These are phyloP conservation scores for Trichocladium uniseriatum DNA, from an alignment of 495 filamentous ascomycete species.

Conservation along the genomic window DNA sequence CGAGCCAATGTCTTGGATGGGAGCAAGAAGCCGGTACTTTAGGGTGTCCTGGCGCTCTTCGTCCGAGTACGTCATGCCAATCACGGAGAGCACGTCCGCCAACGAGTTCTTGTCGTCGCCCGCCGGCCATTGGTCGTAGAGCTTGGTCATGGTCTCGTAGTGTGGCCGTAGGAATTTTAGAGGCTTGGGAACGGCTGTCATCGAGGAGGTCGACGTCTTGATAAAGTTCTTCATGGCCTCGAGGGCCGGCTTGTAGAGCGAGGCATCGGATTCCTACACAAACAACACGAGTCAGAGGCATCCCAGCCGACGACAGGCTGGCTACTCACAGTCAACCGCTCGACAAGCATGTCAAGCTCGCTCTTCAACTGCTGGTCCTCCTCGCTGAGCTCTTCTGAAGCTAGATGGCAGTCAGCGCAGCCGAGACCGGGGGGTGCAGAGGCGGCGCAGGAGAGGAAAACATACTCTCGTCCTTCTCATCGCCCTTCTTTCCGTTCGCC, in stretches of 20 bases:
- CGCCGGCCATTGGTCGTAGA: conserved; percentile 80
- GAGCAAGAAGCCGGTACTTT: conserved; percentile 85
- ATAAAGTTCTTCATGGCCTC: conserved; percentile 95
- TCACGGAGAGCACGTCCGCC: conserved; percentile 91
- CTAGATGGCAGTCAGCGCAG: conserved; percentile 19
- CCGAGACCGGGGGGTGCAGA: conserved; percentile 6
- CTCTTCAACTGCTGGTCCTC: conserved; percentile 97
- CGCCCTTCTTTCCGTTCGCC: conserved; percentile 66
- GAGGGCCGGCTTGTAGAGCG: conserved; percentile 83
- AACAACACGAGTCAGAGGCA: conserved; percentile 8
- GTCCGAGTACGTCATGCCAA: conserved; percentile 98
- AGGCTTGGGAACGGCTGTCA: conserved; percentile 98
- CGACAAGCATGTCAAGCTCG: conserved; percentile 97
- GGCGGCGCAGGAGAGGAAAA: conserved; percentile 9
- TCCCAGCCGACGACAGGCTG: not conserved
- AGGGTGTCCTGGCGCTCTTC: conserved; percentile 92
- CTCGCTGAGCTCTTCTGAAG: conserved; percentile 78
- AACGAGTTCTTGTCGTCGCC: conserved; percentile 80
- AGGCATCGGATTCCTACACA: conserved; percentile 67
- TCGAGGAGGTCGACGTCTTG: conserved; percentile 96
- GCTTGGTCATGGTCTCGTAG: conserved; percentile 73
- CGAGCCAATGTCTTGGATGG: conserved; percentile 83
- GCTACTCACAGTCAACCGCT: conserved; percentile 74
- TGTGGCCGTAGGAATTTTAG: conserved; percentile 96
- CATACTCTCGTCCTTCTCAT: conserved; percentile 44